phyloP scores from a whole-genome alignment of 805 yeast species.

The Candida patagonica region DNA sequence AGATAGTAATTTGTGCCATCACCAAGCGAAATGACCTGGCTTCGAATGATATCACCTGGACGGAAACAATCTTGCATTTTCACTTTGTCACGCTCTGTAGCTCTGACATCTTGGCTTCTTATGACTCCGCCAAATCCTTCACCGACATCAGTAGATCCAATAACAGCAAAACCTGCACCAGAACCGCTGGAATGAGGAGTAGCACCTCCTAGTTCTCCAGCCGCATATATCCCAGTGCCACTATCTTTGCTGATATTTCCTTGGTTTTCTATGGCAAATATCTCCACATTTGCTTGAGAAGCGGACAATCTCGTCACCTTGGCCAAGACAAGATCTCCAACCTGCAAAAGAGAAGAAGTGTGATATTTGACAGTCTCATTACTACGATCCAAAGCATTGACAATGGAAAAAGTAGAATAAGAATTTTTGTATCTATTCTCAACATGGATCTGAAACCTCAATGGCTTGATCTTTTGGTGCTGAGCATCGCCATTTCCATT shows the following conservation, averaged over 20 bases:
- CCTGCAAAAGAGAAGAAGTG: conserved; percentile 52
- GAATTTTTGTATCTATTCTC: conserved; percentile 21
- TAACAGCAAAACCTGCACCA: conserved; percentile 19
- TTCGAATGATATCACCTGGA: conserved; percentile 91
- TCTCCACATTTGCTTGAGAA: conserved; percentile 72
- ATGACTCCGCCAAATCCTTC: conserved; percentile 84
- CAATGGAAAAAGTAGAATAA: conserved; percentile 9
- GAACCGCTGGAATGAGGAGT: conserved; percentile 22
- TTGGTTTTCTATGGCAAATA: conserved; percentile 55
- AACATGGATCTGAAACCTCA: conserved; percentile 17
- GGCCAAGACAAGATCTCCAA: conserved; percentile 74
- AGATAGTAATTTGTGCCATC: conserved; percentile 89
- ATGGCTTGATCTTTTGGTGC: conserved; percentile 1
- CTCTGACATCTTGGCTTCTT: conserved; percentile 78
- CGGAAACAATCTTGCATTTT: conserved; percentile 67
- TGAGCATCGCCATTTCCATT: conserved; percentile 13
- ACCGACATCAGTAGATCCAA: conserved; percentile 49
- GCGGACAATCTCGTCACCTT: conserved; percentile 57
- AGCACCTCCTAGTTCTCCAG: conserved; percentile 21
- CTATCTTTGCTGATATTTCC: conserved; percentile 49
- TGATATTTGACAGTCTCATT: conserved; percentile 11
- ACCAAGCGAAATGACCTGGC: conserved; percentile 72
- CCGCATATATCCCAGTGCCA: conserved; percentile 56
- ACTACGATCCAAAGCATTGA: conserved; percentile 13
- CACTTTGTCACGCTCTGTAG: conserved; percentile 84